Evolutionary conservation across 2,329 filamentous ascomycete genomes (phyloP).

Genomic region (Hirsutella minnesotensis): DNA sequence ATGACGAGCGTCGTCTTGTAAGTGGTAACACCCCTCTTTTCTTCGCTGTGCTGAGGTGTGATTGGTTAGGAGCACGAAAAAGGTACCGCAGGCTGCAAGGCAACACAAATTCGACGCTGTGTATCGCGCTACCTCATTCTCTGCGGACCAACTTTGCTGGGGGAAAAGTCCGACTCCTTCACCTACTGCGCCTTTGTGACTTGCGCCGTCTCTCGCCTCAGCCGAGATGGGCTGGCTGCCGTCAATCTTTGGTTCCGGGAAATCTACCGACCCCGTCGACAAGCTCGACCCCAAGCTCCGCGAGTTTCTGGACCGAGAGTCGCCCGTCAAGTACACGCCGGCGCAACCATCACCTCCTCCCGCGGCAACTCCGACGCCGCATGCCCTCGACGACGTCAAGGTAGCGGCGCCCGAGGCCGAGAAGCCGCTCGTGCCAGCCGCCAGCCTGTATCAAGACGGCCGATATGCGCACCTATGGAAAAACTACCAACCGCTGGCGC

Average conservation of each 20-base stretch:
- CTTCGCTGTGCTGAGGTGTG: too few species aligned
- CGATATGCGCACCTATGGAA: slow-evolving; percentile 82
- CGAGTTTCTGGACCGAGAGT: slow-evolving; percentile 75
- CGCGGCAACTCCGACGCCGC: slow-evolving; percentile 5
- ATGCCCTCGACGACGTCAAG: slow-evolving; percentile 5
- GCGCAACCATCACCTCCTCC: slow-evolving; percentile 12
- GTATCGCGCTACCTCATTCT: background rate
- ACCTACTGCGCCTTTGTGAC: background rate
- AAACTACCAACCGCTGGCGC: slow-evolving; percentile 63
- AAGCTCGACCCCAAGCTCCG: slow-evolving; percentile 74
- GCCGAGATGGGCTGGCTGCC: slow-evolving; percentile 45
- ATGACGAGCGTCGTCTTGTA: too few species aligned
- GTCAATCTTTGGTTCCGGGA: slow-evolving; percentile 37
- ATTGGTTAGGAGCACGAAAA: too few species aligned
- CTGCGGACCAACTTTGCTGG: background rate
- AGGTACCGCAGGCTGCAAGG: too few species aligned
- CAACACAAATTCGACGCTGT: too few species aligned
- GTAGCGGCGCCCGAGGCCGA: slow-evolving; percentile 8
- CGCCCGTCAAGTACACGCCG: slow-evolving; percentile 54
- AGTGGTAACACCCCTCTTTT: too few species aligned
- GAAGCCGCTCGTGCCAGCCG: slow-evolving; percentile 27
- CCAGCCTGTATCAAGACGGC: slow-evolving; percentile 47
- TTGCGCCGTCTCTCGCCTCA: background rate
- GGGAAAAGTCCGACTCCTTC: background rate
- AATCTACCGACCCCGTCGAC: slow-evolving; percentile 45